Conservation (phyloP, 2,329 filamentous ascomycete species). For the Pseudocercospora vitis region DNA sequence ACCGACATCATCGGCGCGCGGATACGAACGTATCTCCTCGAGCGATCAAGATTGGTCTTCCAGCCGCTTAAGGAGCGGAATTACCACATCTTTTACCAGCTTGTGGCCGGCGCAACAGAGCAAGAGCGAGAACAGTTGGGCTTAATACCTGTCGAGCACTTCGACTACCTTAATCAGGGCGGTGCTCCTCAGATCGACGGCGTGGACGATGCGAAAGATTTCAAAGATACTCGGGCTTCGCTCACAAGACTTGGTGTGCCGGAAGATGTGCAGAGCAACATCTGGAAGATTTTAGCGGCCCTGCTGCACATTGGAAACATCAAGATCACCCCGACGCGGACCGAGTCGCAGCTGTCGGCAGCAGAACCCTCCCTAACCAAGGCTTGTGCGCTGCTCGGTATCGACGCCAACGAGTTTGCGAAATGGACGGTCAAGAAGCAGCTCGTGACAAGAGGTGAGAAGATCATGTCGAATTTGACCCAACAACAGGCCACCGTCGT, state of each 20-base stretch:
- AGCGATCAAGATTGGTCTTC: conserved; percentile 93
- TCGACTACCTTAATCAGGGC: conserved; percentile 94
- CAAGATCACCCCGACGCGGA: conserved; percentile 87
- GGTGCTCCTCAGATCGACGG: conserved; percentile 88
- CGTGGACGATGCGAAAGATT: conserved; percentile 93
- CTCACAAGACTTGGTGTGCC: conserved; percentile 84
- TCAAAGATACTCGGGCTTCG: conserved; percentile 81
- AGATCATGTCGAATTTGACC: conserved; percentile 93
- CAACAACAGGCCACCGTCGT: conserved; percentile 93
- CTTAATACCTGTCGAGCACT: conserved; percentile 81
- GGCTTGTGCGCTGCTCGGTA: conserved; percentile 82
- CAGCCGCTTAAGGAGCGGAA: conserved; percentile 97
- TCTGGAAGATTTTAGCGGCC: conserved; percentile 88
- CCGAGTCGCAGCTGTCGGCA: conserved; percentile 78
- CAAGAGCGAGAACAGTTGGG: conserved; percentile 76
- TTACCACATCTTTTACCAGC: conserved; percentile 98
- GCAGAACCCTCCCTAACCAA: conserved; percentile 78
- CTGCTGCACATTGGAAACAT: conserved; percentile 93
- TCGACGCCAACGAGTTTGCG: conserved; percentile 80
- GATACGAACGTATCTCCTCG: conserved; percentile 92
- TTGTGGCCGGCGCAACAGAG: conserved; percentile 88
- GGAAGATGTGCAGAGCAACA: conserved; percentile 70
- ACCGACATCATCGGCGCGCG: conserved; percentile 97
- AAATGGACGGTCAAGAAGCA: conserved; percentile 99
- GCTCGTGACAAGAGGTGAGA: conserved; percentile 90